phyloP scores from a whole-genome alignment of 2,329 filamentous ascomycete genomes.

The Rhynchosporium graminicola region DNA sequence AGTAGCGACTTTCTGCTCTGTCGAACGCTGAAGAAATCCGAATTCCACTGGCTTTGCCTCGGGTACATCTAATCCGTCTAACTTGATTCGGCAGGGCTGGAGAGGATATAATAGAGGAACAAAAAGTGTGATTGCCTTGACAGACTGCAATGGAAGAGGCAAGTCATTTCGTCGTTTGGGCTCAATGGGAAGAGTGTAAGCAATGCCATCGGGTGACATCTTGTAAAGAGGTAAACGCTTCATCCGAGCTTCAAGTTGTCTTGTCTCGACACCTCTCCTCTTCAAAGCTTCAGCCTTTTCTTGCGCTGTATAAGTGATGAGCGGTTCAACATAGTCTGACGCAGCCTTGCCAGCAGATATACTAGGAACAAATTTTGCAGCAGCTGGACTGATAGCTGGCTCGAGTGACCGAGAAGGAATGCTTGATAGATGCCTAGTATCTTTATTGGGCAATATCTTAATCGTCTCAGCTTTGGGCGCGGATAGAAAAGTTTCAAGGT shows the following conservation, averaged over 20 bases:
- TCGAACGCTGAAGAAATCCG: constrained; percentile 61
- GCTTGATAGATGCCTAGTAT: constrained; percentile 39
- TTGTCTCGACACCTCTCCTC: constrained; percentile 64
- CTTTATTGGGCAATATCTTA: constrained; percentile 52
- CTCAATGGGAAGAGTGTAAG: constrained; percentile 71
- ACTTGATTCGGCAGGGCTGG: constrained; percentile 63
- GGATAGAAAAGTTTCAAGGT: constrained; percentile 69
- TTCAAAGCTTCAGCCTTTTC: constrained; percentile 64
- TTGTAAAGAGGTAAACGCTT: constrained; percentile 66
- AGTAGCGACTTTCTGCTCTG: constrained; percentile 57
- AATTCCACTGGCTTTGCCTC: constrained; percentile 65
- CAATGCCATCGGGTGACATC: constrained; percentile 67
- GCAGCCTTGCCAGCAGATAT: neutral
- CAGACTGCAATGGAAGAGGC: constrained; percentile 58
- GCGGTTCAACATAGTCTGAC: constrained; percentile 22
- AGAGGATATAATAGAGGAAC: constrained; percentile 74
- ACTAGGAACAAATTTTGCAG: constrained; percentile 12
- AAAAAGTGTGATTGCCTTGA: constrained; percentile 66
- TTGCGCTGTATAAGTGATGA: constrained; percentile 52
- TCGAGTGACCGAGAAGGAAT: constrained; percentile 34
- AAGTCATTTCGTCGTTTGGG: constrained; percentile 62
- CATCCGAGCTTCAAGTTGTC: constrained; percentile 75
- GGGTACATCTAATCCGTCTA: constrained; percentile 62
- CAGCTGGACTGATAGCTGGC: constrained; percentile 19
- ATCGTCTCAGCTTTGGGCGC: constrained; percentile 72